Evolutionary conservation across 805 yeast species (phyloP), one percentile per base, ranked within the genome.

Genomic region (Metschnikowia noctiluminum): DNA sequence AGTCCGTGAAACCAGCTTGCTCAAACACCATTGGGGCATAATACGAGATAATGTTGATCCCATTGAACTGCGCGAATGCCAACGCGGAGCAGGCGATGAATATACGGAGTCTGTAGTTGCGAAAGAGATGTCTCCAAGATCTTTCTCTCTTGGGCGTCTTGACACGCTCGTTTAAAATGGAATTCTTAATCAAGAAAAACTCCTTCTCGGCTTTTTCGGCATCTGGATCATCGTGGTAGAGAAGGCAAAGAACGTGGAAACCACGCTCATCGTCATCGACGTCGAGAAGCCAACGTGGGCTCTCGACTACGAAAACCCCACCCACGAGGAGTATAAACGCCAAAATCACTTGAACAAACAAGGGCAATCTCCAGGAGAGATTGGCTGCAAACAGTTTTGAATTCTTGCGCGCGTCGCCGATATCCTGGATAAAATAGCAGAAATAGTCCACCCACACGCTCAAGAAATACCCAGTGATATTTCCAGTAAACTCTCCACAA

Each of bases 251-350:
- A 11, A 57, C 60, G 42, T 71, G 62, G 49, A 69, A 77, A 5
- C 82, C 83, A 50, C 76, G 75, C 45, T 75, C 79, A 52, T 84
- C 89, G 54, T 76, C 79, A 62, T 89, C 96, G 52, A 85, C 85
- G 63, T 87, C 91, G 35, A 91, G 69, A 45, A 91, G 72, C 96
- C 96, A 90, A 56, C 96, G 76, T 6, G 97, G 97, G 42, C 91
- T 83, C 61, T 90, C 97, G 6, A 88, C 90, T 35, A 91, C 81
- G 50, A 86, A 73, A 46, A 84, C 80, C 1, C 96, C 85, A 3
- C 97, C 97, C 3, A 80, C 54, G 28, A 82, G 81, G 28, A 90
- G 70, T 6, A 85, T 68, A 2, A 77, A 51, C 0, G 96, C 96
- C 61, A 91, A 82, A 3, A 84, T 61, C 44, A 87, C 85, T 64